These are phyloP conservation scores for Scheffersomyces cryptocercus DNA, from an alignment of 1,139 yeast genomes.

Conservation along the genomic window DNA sequence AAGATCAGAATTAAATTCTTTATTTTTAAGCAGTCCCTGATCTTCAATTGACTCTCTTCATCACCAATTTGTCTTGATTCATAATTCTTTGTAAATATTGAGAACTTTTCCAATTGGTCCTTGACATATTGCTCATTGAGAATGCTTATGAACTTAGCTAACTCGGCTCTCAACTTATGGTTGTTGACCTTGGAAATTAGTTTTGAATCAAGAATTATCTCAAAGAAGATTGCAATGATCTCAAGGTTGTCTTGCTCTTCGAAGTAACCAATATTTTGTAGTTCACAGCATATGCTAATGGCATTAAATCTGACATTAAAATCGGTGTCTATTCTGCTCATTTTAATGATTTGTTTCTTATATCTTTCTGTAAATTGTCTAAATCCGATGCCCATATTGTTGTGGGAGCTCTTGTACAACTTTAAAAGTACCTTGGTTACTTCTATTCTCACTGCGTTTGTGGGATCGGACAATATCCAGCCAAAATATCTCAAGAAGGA, in stretches of 20 bases:
- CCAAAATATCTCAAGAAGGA: constrained; percentile 76
- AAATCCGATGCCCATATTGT: constrained; percentile 42
- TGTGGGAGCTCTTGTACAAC: constrained; percentile 36
- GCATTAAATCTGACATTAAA: constrained; percentile 53
- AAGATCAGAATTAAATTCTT: constrained; percentile 22
- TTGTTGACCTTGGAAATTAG: constrained; percentile 12
- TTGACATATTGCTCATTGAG: constrained; percentile 19
- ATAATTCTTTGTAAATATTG: constrained; percentile 22
- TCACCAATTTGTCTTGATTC: constrained; percentile 19
- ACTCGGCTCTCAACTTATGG: constrained; percentile 35
- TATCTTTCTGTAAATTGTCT: constrained; percentile 75
- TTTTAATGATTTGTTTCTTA: constrained; percentile 63
- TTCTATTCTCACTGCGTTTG: constrained; percentile 61
- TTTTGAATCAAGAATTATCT: constrained; percentile 26
- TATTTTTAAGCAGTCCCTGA: constrained; percentile 13
- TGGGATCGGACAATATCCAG: constrained; percentile 77
- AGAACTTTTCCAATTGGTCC: constrained; percentile 21
- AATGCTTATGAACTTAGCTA: constrained; percentile 30
- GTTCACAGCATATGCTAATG: constrained; percentile 54
- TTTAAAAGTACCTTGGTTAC: constrained; percentile 59
- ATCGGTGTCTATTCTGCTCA: constrained; percentile 40
- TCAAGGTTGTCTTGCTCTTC: constrained; percentile 53
- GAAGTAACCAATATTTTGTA: constrained; percentile 61
- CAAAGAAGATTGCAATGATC: constrained; percentile 46
- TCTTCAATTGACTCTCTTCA: constrained; percentile 8